Conservation (phyloP, 2,329 filamentous ascomycete species). For the Neonectria magnoliae region DNA sequence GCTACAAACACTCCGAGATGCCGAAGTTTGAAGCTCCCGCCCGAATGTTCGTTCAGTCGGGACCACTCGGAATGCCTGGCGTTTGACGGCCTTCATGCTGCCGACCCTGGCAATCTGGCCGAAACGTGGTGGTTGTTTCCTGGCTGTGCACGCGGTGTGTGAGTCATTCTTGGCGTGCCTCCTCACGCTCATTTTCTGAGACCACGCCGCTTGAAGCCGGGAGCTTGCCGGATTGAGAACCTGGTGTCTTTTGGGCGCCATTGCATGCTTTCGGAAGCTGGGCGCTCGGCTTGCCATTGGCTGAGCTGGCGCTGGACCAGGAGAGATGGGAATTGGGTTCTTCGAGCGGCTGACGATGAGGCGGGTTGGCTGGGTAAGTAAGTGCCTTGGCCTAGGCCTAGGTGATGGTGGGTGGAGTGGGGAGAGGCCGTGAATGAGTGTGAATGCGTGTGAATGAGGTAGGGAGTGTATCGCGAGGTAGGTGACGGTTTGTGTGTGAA, state of each 20-base stretch:
- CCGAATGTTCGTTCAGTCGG: background rate
- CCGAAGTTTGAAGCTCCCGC: background rate
- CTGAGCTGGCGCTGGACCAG: constrained; percentile 1
- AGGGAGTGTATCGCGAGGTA: constrained; percentile 17
- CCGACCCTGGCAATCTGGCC: constrained; percentile 3
- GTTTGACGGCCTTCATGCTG: background rate
- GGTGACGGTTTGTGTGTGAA: constrained; percentile 11
- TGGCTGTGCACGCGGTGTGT: constrained; percentile 40
- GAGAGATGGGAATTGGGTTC: background rate
- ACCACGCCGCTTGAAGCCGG: constrained; percentile 28
- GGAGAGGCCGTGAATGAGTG: constrained; percentile 17
- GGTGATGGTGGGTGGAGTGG: constrained; percentile 12
- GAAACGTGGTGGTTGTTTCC: constrained; percentile 27
- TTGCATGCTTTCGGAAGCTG: background rate
- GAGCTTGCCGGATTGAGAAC: constrained; percentile 39
- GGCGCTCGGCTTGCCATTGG: background rate
- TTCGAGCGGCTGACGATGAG: background rate
- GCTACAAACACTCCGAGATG: background rate
- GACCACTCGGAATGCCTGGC: constrained; percentile 8
- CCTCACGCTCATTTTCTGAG: constrained; percentile 22
- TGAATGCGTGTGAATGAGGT: constrained; percentile 16
- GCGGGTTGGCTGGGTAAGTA: constrained; percentile 6
- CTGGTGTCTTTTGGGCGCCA: constrained; percentile 10
- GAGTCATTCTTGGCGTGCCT: constrained; percentile 39
- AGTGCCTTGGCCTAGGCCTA: background rate